These are phyloP conservation scores for Umbelopsis isabellina DNA, from an alignment of 192 early-diverging fungal genomes.

Conservation along the genomic window DNA sequence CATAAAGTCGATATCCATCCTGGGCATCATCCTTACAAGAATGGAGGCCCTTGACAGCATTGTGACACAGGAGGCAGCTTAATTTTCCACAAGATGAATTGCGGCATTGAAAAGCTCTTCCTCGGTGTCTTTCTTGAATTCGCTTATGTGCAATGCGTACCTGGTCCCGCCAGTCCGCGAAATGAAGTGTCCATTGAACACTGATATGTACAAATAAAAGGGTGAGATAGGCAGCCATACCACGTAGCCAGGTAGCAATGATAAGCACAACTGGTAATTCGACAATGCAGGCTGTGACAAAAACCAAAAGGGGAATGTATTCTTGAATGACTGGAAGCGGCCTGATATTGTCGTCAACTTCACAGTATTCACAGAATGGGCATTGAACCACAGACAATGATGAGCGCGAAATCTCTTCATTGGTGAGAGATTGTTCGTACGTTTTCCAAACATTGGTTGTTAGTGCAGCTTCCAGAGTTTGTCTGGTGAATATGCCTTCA, in stretches of 20 bases:
- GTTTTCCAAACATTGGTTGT: slow-evolving; percentile 33
- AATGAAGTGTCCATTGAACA: slow-evolving; percentile 9
- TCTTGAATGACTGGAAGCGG: slow-evolving; percentile 23
- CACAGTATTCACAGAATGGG: slow-evolving; percentile 40
- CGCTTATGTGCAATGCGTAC: slow-evolving; percentile 28
- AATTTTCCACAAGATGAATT: slow-evolving; percentile 49
- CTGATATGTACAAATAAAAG: slow-evolving; percentile 15
- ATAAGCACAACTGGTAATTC: slow-evolving; percentile 15
- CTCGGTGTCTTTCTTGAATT: slow-evolving; percentile 32
- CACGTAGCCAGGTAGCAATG: slow-evolving; percentile 5
- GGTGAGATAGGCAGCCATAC: slow-evolving; percentile 23
- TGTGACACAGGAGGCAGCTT: slow-evolving; percentile 50
- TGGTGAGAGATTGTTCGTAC: slow-evolving; percentile 33
- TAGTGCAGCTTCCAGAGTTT: slow-evolving; percentile 26
- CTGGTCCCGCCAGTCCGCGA: slow-evolving; percentile 22
- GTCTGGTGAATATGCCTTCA: slow-evolving; percentile 30
- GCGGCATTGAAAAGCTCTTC: slow-evolving; percentile 51
- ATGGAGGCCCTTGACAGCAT: slow-evolving; percentile 48
- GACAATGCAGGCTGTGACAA: not conserved
- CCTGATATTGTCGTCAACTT: slow-evolving; percentile 34
- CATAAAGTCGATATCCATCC: slow-evolving; percentile 58
- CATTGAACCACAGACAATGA: slow-evolving; percentile 34
- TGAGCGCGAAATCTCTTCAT: slow-evolving; percentile 26
- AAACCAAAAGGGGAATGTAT: not conserved
- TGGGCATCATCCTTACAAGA: slow-evolving; percentile 50